Conservation (phyloP, 805 yeast genomes). For the Ogataea sp. region DNA sequence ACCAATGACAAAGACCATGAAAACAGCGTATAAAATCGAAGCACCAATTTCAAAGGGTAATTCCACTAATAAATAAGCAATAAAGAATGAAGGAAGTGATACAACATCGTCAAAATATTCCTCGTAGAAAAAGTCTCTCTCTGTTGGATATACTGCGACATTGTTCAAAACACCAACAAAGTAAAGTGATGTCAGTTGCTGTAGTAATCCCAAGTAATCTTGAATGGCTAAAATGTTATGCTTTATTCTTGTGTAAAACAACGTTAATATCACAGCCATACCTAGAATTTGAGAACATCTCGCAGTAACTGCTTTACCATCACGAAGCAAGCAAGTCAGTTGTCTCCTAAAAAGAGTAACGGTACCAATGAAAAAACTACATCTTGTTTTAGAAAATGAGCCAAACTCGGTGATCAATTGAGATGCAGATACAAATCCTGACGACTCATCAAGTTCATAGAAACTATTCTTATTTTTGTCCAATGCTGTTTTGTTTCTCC, state of each 20-base stretch:
- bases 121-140: constrained; percentile 67
- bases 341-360: constrained; percentile 29
- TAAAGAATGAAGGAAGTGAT: constrained; percentile 54
- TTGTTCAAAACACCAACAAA: constrained; percentile 77
- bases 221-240: constrained; percentile 43
- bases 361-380: constrained; percentile 25
- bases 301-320: constrained; percentile 53
- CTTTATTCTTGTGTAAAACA: constrained; percentile 58
- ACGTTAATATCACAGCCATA: constrained; percentile 54
- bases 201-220: constrained; percentile 68
- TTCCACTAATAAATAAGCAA: constrained; percentile 52
- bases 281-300: constrained; percentile 58
- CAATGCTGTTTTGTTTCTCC: constrained; percentile 23
- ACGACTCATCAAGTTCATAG: neutral
- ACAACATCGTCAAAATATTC: constrained; percentile 71
- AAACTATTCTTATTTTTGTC: neutral
- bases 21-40: constrained; percentile 46
- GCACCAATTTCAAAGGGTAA: constrained; percentile 61
- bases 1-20: constrained; percentile 66
- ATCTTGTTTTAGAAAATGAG: constrained; percentile 22
- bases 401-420: constrained; percentile 15
- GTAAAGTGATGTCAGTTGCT: constrained; percentile 63
- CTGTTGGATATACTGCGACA: constrained; percentile 66
- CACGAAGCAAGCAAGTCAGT: constrained; percentile 35
- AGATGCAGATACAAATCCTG: constrained; percentile 6